Evolutionary conservation across 495 filamentous ascomycete species (phyloP).

Genomic region (Schizothecium vesticola): DNA sequence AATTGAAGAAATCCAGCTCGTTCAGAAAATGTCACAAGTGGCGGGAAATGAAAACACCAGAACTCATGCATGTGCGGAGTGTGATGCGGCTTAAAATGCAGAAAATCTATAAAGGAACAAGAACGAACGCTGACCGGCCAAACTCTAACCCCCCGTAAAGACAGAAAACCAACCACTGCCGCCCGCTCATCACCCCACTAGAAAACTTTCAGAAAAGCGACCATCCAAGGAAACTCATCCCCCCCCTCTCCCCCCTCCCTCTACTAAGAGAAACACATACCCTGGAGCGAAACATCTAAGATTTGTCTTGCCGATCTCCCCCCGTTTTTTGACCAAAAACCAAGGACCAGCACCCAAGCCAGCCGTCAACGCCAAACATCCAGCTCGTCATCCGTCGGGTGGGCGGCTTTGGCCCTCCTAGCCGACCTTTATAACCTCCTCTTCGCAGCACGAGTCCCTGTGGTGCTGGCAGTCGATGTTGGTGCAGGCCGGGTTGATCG

Average conservation of each 20-base stretch:
- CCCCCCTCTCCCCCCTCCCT: too few species aligned
- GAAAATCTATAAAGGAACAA: not conserved
- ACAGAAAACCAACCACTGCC: not conserved
- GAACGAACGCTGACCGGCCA: not conserved
- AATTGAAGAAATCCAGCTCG: not conserved
- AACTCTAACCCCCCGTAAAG: not conserved
- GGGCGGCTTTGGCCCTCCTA: not conserved
- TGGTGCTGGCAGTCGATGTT: not conserved
- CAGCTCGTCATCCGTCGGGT: not conserved
- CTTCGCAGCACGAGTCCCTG: not conserved
- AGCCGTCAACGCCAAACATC: not conserved
- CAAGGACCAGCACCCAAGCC: not conserved
- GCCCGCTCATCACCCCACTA: not conserved
- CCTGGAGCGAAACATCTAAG: not conserved
- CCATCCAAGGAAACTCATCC: not conserved
- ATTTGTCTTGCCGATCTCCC: not conserved
- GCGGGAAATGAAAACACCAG: not conserved
- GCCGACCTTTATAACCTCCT: not conserved
- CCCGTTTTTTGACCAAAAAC: too few species aligned
- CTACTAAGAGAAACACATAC: not conserved
- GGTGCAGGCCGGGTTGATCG: not conserved
- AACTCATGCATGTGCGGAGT: not conserved
- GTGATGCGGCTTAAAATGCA: not conserved
- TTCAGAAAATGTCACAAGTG: not conserved
- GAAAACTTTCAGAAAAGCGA: not conserved